Base-by-base conservation (phyloP, 2,329 filamentous ascomycete species). In the Aspergillus luchuensis region DNA sequence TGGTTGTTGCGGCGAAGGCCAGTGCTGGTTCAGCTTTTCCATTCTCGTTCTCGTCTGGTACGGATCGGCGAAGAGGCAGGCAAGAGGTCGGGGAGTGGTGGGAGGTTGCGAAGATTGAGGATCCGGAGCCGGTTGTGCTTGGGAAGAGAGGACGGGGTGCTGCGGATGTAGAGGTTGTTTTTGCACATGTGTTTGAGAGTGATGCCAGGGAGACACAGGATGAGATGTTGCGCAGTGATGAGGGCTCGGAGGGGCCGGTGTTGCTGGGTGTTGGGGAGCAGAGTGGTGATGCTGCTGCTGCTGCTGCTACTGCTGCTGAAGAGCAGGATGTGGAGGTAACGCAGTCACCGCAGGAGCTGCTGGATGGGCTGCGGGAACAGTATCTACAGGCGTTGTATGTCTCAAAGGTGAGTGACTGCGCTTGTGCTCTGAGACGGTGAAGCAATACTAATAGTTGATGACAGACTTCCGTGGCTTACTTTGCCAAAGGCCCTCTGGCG, bases 401-500 rank as follows among this genome's bases (percentile, higher is more conserved):
- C 4, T 79, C 78, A 33, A 79, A 79, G 71, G 77, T 78, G 60
- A 56, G 60, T 60, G 21, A 6, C 21, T 23, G 8, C 17, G 47
- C 39, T 36, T 36, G 23, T n/a, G 23, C 4, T 49, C 25, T 30
- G 21, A 21, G 30, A n/a, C 58, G 30, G 19, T 54, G 23, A 8
- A n/a, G 43, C 17, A 39, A 57, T 36, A 41, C 64, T 70, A 17
- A 72, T 59, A 59, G 41, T 11, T 36, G 33, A 13, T 23, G n/a
- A 8, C 60, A 80, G 73, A 77, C 79, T n/a, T 81, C 80, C 28
- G 70, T 83, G 57, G 81, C 80, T 57, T 83, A 82, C 65, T 83
- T 82, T 67, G 80, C 80, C 38, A 83, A 83, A 70, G 80, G 81
- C 4, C 80, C 81, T 15, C 68, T 82, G 54, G 74, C 80, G 13